Percentiles rank a stretch among this genome's conserved stretches.
phyloP scores from a whole-genome alignment of 164 flowering plant genomes.

The Aristolochia fimbriata region DNA sequence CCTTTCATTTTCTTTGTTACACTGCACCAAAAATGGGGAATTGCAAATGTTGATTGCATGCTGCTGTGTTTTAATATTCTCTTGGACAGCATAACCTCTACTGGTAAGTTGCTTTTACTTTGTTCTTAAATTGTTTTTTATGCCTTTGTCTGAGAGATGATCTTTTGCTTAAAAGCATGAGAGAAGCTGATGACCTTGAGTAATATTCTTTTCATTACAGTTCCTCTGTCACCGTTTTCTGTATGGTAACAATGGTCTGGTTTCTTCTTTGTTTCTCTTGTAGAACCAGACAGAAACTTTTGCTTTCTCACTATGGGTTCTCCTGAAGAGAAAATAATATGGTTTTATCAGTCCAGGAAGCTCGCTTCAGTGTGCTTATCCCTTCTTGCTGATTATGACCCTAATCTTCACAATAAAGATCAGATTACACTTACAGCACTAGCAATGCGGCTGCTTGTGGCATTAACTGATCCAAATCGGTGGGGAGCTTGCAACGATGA shows the following conservation, averaged over 20 bases:
- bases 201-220: not conserved
- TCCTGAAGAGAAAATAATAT: conserved; percentile 52
- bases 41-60: conserved; percentile 35
- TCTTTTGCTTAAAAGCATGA: not conserved
- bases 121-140: not conserved
- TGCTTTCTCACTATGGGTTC: conserved; percentile 63
- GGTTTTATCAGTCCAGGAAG: conserved; percentile 65
- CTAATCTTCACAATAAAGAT: conserved; percentile 22
- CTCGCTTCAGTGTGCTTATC: conserved; percentile 54
- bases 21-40: conserved; percentile 21
- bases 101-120: conserved; percentile 30
- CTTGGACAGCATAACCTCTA: conserved; percentile 58
- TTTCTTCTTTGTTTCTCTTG: conserved; percentile 3
- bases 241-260: not conserved
- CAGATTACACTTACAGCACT: conserved; percentile 36
- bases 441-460: conserved; percentile 64
- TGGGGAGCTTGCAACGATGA: conserved; percentile 46
- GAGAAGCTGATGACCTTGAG: not conserved
- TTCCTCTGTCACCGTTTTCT: not conserved
- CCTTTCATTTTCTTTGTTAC: conserved; percentile 75
- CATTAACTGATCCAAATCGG: conserved; percentile 59
- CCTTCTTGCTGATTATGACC: conserved; percentile 46
- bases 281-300: conserved; percentile 59
- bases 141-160: not conserved
- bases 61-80: conserved; percentile 55